Evolutionary conservation across 2,329 filamentous ascomycete species (phyloP), one percentile per base, ranked within the genome.

Genomic region (Calonectria pteridis): DNA sequence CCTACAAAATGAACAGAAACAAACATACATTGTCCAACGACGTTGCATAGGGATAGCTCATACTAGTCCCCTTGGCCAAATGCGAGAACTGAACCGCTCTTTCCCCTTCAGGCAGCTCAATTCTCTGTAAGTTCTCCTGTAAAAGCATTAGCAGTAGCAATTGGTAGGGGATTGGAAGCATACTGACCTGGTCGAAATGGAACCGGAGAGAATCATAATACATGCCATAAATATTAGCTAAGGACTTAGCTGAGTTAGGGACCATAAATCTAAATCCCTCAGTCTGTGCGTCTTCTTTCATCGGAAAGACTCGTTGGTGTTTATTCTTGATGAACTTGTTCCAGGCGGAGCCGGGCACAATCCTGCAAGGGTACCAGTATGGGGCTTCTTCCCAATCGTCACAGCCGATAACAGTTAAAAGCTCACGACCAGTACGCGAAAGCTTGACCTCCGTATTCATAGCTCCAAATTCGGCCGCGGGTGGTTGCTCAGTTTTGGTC

Each of bases 321-420:
- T 46, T 58, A 53, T 80, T 80, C 35, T 58, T 76, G 51, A 80
- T 73, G 55, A 75, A 79, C 35, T 77, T 78, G 68, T 80, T 80
- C 79, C 79, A 80, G 23, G 74, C 68, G 13, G 78, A 78, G 6
- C 79, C 79, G 13, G 77, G 78, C 1, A 76, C 63, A 16, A 65
- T 73, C 29, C 70, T 62, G 51, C 75, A 75, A 23, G 79, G 79
- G 31, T 80, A 76, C 73, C 76, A 79, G 65, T 67, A 51, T 13
- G 76, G 75, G 4, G 73, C 69, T 18, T 67, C 35, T 23, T 63
- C 69, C 76, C 75, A 80, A 2, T 69, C 49, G 14, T 40, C 67
- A n/a, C 64, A 31, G 16, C 69, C 75, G 14, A 77, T 59, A 28
- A 59, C 76, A 26, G 71, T 74, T 14, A 80, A 26, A 13, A 80